Evolutionary conservation across 768 basidiomycete genomes (phyloP), one percentile per base, ranked within the genome.

Genomic region (Fomitopsis serialis): DNA sequence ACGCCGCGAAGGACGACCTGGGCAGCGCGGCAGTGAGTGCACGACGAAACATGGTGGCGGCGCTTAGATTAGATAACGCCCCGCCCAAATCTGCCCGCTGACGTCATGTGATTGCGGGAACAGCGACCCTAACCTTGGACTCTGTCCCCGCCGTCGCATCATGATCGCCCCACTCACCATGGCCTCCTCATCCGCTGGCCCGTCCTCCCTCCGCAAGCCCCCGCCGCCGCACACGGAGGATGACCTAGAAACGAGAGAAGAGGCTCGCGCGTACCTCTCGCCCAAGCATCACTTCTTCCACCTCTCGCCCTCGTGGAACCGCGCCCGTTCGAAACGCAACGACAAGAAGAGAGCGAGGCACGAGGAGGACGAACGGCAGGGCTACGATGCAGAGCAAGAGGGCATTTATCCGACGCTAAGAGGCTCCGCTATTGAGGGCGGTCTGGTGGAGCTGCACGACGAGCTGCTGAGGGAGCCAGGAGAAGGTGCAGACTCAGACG

Each of bases 181-280:
- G 5, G 8, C 34, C 50, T 47, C 35, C 37, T 27, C 25, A 23
- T 42, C 34, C 8, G 6, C 6, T 40, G 37, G 37, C 19, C 46
- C 44, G 57, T 40, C 25, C 56, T 35, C 24, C 29, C 23, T 48
- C 19, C 23, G 15, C 22, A 65, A 70, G 25, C 74, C 72, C 40
- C 74, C 76, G 1, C 77, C 75, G 17, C 66, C 27, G 11, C 42
- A 29, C 9, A 25, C 29, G 12, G 40, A 45, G 29, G 24, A 35
- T 12, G 51, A 52, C 21, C 27, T 4, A 22, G 43, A 8, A 29
- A 35, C 25, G 12, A 10, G 12, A 27, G 35, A 22, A 34, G 35
- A 49, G 23, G 48, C 48, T 3, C 48, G 36, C 13, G 22, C 34
- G n/a, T 40, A 49, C 48, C 34, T 49, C 35, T 49, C 24, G 36